These are phyloP conservation scores for Calocera cornea DNA, from an alignment of 768 basidiomycete species.

Conservation along the genomic window DNA sequence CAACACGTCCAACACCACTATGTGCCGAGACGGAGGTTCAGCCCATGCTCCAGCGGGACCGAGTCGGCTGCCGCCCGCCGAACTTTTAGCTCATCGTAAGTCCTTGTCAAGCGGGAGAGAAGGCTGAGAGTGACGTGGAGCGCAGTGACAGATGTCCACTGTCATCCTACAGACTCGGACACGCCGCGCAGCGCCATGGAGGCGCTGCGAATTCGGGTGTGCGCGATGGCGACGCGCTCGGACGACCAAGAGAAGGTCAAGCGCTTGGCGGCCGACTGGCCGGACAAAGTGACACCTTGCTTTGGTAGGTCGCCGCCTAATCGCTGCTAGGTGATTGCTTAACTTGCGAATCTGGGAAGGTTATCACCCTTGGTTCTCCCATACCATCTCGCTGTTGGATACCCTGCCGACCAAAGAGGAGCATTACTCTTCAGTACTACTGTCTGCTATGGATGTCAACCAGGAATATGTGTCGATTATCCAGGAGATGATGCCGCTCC, in stretches of 20 bases:
- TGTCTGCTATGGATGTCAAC: conserved; percentile 25
- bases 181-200: conserved; percentile 39
- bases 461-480: conserved; percentile 28
- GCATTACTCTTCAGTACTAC: conserved; percentile 66
- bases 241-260: conserved; percentile 62
- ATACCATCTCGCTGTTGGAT: conserved; percentile 47
- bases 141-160: conserved; percentile 67
- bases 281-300: conserved; percentile 57
- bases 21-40: background rate
- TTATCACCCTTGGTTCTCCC: conserved; percentile 88
- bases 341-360: conserved; percentile 34
- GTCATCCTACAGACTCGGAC: conserved; percentile 74
- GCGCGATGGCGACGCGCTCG: conserved; percentile 51
- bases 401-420: conserved; percentile 38
- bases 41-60: background rate
- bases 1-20: background rate
- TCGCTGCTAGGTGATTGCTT: background rate
- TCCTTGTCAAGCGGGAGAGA: background rate
- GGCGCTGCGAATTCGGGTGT: conserved; percentile 49
- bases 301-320: conserved; percentile 50
- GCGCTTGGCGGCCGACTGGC: conserved; percentile 44
- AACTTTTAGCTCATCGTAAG: conserved; percentile 38
- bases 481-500: conserved; percentile 39
- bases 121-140: background rate
- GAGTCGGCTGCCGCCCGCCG: conserved; percentile 7